Conservation (phyloP, 176 grass and related monocot species). For the Hordeum marinum region DNA sequence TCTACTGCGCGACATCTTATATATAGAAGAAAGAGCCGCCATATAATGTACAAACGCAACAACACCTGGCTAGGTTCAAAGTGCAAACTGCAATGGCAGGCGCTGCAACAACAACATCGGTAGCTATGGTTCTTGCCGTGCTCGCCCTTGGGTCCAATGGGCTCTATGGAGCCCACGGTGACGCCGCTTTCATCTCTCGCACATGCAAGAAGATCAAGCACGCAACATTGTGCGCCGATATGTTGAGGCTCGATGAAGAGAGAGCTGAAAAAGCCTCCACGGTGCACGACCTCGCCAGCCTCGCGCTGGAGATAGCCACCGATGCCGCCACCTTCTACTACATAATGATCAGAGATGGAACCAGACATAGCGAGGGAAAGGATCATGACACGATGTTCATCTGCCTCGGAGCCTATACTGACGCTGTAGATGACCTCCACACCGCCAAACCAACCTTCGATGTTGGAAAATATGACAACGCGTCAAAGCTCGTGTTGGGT, state of each 20-base stretch:
- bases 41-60: not conserved
- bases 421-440: not conserved
- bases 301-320: not conserved
- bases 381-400: not conserved
- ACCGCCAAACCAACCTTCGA: not conserved
- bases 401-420: not conserved
- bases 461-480: not conserved
- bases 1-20: not conserved
- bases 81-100: not conserved
- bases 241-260: not conserved
- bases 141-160: not conserved
- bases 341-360: not conserved
- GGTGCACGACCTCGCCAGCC: not conserved
- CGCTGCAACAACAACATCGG: not conserved
- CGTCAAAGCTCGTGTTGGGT: not conserved
- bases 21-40: not conserved
- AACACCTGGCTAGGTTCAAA: not conserved
- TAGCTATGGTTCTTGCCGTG: not conserved
- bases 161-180: not conserved
- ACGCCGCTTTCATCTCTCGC: not conserved
- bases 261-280: not conserved
- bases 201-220: not conserved
- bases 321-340: not conserved
- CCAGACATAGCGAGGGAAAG: not conserved
- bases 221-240: not conserved